These are phyloP conservation scores for Meredithiella fracta DNA, from an alignment of 2,329 filamentous ascomycete genomes.

Conservation along the genomic window DNA sequence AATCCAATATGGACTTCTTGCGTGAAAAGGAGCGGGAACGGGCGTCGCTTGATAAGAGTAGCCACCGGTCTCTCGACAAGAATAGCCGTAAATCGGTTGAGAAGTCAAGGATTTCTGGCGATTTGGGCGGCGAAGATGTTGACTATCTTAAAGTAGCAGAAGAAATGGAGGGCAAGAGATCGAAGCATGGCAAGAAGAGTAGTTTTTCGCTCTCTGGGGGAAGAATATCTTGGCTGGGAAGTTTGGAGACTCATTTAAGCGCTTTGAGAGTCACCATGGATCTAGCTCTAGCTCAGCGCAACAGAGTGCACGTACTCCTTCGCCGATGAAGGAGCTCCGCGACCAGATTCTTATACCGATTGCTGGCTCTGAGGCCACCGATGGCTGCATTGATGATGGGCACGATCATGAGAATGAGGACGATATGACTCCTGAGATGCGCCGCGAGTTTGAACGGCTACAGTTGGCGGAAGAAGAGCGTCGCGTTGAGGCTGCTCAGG, in stretches of 20 bases:
- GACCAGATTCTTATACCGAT: slow-evolving; percentile 49
- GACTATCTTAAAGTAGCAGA: slow-evolving; percentile 70
- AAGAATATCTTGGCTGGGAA: slow-evolving; percentile 74
- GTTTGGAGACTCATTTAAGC: slow-evolving; percentile 86
- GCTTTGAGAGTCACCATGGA: slow-evolving; percentile 51
- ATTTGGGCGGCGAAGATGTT: slow-evolving; percentile 25
- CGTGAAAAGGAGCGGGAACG: slow-evolving; percentile 49
- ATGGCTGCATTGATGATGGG: slow-evolving; percentile 43
- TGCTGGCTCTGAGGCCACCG: slow-evolving; percentile 56
- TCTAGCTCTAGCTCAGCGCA: slow-evolving; percentile 17
- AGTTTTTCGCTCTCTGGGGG: slow-evolving; percentile 58
- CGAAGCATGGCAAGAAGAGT: slow-evolving; percentile 51
- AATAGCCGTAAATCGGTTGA: slow-evolving; percentile 12
- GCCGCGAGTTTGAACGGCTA: slow-evolving; percentile 72
- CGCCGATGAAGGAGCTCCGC: slow-evolving; percentile 32
- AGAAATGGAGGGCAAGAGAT: slow-evolving; percentile 39
- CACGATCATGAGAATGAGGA: slow-evolving; percentile 41
- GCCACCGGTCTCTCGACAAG: slow-evolving; percentile 10
- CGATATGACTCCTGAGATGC: slow-evolving; percentile 70
- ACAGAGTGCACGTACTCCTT: slow-evolving; percentile 27
- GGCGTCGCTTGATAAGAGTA: slow-evolving; percentile 11
- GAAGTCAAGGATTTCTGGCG: slow-evolving; percentile 9
- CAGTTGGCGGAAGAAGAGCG: slow-evolving; percentile 75
- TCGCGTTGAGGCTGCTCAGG: slow-evolving; percentile 73
- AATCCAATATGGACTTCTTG: slow-evolving; percentile 67